Percentiles rank a stretch among this genome's conserved stretches.
Conservation (phyloP, 2,329 filamentous ascomycete species). For the Fusarium longipes region DNA sequence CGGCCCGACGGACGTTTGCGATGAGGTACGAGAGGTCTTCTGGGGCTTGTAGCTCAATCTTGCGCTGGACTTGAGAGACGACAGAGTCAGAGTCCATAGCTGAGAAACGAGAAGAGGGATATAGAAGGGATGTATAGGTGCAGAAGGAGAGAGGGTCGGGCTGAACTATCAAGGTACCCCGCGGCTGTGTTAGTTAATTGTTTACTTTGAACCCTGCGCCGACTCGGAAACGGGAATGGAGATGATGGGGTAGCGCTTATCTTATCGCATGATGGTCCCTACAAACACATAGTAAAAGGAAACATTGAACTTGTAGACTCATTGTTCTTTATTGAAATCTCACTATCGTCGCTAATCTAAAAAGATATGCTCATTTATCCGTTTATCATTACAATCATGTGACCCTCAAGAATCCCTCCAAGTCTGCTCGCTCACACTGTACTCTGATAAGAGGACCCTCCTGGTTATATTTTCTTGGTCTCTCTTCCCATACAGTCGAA, state of each 20-base stretch:
- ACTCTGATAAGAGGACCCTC: conserved; percentile 36
- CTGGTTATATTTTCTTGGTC: conserved; percentile 2
- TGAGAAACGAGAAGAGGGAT: background rate
- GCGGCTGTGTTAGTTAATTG: conserved; percentile 29
- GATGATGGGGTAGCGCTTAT: conserved; percentile 17
- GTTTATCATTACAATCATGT: background rate
- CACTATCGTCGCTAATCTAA: background rate
- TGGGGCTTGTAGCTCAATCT: conserved; percentile 82
- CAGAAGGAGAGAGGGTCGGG: background rate
- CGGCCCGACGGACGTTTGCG: conserved; percentile 74
- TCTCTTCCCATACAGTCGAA: conserved; percentile 33
- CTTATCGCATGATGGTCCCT: conserved; percentile 14
- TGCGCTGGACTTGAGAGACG: conserved; percentile 67
- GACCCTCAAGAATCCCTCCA: conserved; percentile 21
- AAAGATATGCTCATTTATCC: background rate
- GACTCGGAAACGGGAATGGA: conserved; percentile 12
- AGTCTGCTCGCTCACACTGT: conserved; percentile 7
- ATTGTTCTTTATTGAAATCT: background rate
- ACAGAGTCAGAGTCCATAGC: conserved; percentile 52
- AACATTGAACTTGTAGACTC: background rate
- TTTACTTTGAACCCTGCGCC: conserved; percentile 26
- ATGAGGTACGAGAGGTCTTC: conserved; percentile 79
- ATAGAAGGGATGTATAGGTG: background rate
- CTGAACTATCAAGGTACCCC: conserved; percentile 38
- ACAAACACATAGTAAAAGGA: background rate